A percentile compares a stretch with the other conserved stretches of the same genome.
These are phyloP conservation scores for Staphylotrichum tortipilum DNA, from an alignment of 495 filamentous ascomycete species.

Conservation along the genomic window DNA sequence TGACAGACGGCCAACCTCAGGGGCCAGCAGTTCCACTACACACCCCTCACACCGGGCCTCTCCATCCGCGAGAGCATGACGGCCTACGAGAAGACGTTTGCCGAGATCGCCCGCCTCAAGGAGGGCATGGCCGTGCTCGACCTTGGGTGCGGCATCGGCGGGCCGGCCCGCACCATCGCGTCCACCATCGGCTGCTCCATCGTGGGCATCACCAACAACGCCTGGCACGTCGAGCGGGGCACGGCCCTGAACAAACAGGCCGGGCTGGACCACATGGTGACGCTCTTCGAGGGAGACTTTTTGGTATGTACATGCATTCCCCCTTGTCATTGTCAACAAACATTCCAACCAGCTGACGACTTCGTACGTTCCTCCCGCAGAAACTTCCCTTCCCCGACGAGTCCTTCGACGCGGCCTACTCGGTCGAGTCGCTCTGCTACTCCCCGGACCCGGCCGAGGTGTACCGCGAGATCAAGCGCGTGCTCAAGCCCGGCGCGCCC, in stretches of 20 bases:
- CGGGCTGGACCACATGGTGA: conserved; percentile 5
- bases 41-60: conserved; percentile 11
- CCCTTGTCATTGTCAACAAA: too few relatives aligned
- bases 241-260: conserved; percentile 6
- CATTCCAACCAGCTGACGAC: background rate
- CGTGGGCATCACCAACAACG: conserved; percentile 15
- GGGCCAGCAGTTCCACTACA: conserved; percentile 18
- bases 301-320: background rate
- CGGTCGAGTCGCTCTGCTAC: conserved; percentile 15
- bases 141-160: conserved; percentile 14
- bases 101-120: conserved; percentile 8
- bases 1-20: background rate
- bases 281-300: conserved; percentile 7
- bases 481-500: conserved; percentile 15
- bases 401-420: conserved; percentile 16
- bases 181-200: conserved; percentile 2
- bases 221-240: conserved; percentile 15
- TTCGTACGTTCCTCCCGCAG: background rate
- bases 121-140: conserved; percentile 14
- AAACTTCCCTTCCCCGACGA: conserved; percentile 16
- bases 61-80: conserved; percentile 13
- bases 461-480: conserved; percentile 13
- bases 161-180: conserved; percentile 11
- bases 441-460: conserved; percentile 2
- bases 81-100: conserved; percentile 12